Percentiles rank a stretch among this genome's conserved stretches.
These are phyloP conservation scores for Lachnellula willkommii DNA, from an alignment of 2,329 filamentous ascomycete species.

Conservation along the genomic window DNA sequence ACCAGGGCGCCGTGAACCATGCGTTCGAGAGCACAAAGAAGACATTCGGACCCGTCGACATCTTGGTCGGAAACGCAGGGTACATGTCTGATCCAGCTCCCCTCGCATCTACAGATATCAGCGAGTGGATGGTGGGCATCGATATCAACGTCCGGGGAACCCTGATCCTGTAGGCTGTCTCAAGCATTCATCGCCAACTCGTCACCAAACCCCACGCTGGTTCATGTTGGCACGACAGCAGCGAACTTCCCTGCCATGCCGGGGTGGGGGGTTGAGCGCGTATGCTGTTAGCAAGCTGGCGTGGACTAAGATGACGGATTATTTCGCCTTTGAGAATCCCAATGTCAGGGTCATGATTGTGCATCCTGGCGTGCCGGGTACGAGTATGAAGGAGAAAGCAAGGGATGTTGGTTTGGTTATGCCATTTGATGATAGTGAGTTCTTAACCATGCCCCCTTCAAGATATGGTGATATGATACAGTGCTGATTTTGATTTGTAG, in stretches of 20 bases:
- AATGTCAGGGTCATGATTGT: conserved; percentile 5
- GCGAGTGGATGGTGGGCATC: conserved; percentile 4
- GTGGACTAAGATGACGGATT: conserved; percentile 5
- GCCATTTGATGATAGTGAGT: conserved; percentile 9
- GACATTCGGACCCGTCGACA: conserved; percentile 4
- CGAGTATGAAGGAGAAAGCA: conserved; percentile 5
- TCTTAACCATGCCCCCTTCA: background rate
- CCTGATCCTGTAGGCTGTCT: conserved; percentile 1
- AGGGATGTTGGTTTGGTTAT: background rate
- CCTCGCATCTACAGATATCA: conserved; percentile 2
- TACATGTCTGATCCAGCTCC: conserved; percentile 7
- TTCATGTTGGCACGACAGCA: conserved; percentile 2
- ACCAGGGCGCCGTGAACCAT: background rate
- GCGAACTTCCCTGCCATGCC: conserved; percentile 3
- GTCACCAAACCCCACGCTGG: conserved; percentile 1
- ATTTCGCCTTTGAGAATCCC: conserved; percentile 7
- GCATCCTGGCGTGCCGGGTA: conserved; percentile 7
- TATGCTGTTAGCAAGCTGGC: conserved; percentile 5
- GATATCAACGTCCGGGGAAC: conserved; percentile 10
- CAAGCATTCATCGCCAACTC: conserved; percentile 7
- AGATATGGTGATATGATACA: background rate
- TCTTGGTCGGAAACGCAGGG: conserved; percentile 5
- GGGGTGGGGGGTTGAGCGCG: background rate
- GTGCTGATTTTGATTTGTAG: conserved; percentile 1
- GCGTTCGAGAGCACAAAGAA: conserved; percentile 6